Evolutionary conservation across 441 rosid species (phyloP).

Genomic region (Brassica balearica): DNA sequence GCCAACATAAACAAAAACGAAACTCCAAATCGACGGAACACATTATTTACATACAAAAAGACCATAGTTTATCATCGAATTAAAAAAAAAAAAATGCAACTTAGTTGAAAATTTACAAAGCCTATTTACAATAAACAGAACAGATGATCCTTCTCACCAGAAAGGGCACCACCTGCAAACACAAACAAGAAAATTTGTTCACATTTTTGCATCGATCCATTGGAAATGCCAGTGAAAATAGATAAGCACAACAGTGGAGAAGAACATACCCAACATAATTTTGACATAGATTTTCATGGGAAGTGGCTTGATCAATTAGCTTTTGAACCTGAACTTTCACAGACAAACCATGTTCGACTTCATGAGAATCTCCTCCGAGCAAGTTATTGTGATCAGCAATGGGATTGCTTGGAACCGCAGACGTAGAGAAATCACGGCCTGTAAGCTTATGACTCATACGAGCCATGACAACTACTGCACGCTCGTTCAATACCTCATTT

Average conservation of each 20-base stretch:
- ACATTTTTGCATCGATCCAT: constrained; percentile 2
- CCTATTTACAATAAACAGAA: constrained; percentile 36
- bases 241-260: constrained; percentile 3
- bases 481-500: constrained; percentile 94
- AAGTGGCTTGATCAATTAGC: constrained; percentile 84
- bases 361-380: constrained; percentile 80
- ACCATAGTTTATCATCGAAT: neutral
- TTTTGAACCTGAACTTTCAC: constrained; percentile 97
- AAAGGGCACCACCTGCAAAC: constrained; percentile 86
- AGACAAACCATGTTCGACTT: constrained; percentile 91
- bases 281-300: constrained; percentile 96
- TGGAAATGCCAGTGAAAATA: neutral
- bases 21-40: neutral
- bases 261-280: constrained; percentile 92
- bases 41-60: neutral
- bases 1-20: neutral
- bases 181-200: neutral
- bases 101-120: constrained; percentile 18
- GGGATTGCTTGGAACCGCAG: constrained; percentile 57
- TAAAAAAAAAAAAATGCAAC: neutral
- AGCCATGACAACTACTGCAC: constrained; percentile 95
- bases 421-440: constrained; percentile 86
- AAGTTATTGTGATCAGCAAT: constrained; percentile 72
- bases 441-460: constrained; percentile 96
- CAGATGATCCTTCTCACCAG: constrained; percentile 4